Conservation (phyloP, 345 rosid species). For the Rhodomyrtus tomentosa region DNA sequence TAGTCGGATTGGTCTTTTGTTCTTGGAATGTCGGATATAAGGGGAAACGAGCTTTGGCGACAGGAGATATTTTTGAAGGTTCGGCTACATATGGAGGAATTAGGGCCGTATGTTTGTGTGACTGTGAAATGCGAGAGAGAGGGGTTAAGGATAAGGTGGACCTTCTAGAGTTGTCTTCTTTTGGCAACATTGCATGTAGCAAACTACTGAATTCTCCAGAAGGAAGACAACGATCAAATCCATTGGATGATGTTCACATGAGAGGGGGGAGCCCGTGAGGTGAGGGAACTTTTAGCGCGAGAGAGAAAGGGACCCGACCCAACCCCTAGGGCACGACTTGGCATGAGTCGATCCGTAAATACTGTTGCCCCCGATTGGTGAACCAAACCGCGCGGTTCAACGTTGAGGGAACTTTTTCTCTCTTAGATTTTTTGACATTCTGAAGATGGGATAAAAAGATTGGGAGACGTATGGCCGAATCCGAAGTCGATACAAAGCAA, state of each 20-base stretch:
- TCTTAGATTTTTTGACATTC: neutral
- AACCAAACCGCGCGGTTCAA: neutral
- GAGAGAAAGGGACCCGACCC: neutral
- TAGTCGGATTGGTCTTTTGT: neutral
- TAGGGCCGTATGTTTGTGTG: neutral
- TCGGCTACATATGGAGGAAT: neutral
- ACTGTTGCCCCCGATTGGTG: neutral
- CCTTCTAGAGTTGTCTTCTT: neutral
- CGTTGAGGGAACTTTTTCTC: neutral
- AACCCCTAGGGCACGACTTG: neutral
- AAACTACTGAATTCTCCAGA: neutral
- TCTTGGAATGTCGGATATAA: neutral
- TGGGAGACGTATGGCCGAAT: neutral
- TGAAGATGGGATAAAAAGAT: neutral
- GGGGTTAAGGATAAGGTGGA: neutral
- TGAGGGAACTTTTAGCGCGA: neutral
- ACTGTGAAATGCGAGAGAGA: neutral
- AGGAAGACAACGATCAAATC: no score
- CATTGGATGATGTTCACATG: neutral
- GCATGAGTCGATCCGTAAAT: neutral
- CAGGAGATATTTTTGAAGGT: neutral
- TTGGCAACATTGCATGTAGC: rapidly evolving
- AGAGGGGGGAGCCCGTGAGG: neutral
- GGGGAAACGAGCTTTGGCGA: neutral
- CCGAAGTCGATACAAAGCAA: neutral